phyloP scores from a whole-genome alignment of 1,284 basidiomycete genomes.

The Ustilago lituana region DNA sequence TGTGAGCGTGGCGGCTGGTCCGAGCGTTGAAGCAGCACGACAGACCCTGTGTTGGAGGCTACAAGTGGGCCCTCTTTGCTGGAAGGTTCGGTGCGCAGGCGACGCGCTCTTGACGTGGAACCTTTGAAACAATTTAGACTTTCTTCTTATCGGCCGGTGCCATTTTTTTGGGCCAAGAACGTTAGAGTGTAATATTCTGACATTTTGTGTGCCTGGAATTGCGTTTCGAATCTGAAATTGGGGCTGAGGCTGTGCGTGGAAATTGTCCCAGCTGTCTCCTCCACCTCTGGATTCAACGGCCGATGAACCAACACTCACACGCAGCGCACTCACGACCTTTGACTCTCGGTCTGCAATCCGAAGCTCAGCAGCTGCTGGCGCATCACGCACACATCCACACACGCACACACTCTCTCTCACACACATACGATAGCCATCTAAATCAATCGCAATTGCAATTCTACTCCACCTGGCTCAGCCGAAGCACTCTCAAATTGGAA shows the following conservation, averaged over 20 bases:
- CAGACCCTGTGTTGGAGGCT: constrained; percentile 7
- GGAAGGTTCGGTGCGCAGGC: constrained; percentile 15
- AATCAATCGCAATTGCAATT: no score
- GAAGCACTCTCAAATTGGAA: no score
- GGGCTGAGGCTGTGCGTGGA: constrained; percentile 6
- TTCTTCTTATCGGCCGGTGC: constrained; percentile 39
- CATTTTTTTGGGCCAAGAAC: no score
- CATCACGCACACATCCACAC: constrained; percentile 11
- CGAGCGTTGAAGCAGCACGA: no score
- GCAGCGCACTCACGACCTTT: not conserved
- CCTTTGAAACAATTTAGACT: constrained; percentile 3
- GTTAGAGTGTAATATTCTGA: no score
- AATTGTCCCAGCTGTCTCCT: constrained; percentile 31
- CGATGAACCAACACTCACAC: constrained; percentile 20
- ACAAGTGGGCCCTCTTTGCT: constrained; percentile 13
- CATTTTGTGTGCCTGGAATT: no score
- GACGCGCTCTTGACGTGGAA: constrained; percentile 29
- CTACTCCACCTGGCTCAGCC: no score
- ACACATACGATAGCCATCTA: no score
- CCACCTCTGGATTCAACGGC: constrained; percentile 16
- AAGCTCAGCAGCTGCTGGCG: constrained; percentile 1
- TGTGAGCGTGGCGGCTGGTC: no score
- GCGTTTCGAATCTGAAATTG: no score
- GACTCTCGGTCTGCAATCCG: constrained; percentile 9
- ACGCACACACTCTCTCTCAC: not conserved